phyloP scores from a whole-genome alignment of 2,329 filamentous ascomycete genomes.

The Pyrenophora tritici-repentis region DNA sequence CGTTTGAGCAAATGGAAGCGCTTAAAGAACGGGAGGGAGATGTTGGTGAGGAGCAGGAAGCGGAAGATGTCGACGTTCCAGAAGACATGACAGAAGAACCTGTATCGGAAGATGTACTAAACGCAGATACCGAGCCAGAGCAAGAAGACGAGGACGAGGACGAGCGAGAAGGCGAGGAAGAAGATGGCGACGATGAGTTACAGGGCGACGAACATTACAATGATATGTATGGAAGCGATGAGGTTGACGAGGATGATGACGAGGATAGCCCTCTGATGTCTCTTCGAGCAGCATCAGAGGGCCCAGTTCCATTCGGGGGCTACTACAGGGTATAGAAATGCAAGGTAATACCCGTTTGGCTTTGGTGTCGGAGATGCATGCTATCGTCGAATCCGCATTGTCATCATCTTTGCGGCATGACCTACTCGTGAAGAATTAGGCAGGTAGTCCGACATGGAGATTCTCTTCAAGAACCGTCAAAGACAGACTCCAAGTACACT shows the following conservation, averaged over 20 bases:
- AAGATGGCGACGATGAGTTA: slow-evolving; percentile 22
- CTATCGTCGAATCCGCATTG: too few relatives aligned
- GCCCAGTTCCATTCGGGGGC: slow-evolving; percentile 31
- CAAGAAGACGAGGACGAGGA: slow-evolving; percentile 26
- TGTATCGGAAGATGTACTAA: slow-evolving; percentile 29
- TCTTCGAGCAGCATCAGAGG: slow-evolving; percentile 21
- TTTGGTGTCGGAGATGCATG: too few relatives aligned
- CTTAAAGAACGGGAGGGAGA: slow-evolving; percentile 6
- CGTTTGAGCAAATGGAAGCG: slow-evolving; percentile 40
- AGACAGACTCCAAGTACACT: too few relatives aligned
- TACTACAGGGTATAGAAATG: slow-evolving; percentile 24
- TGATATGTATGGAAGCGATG: slow-evolving; percentile 21
- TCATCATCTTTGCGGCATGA: background rate
- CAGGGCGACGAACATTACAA: slow-evolving; percentile 19
- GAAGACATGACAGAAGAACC: slow-evolving; percentile 41
- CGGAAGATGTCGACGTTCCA: slow-evolving; percentile 31
- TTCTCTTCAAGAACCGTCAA: too few relatives aligned
- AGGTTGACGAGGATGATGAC: slow-evolving; percentile 23
- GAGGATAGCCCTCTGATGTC: slow-evolving; percentile 17
- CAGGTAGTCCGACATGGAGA: background rate
- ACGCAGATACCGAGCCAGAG: slow-evolving; percentile 27
- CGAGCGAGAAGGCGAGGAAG: slow-evolving; percentile 18
- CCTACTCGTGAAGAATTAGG: background rate
- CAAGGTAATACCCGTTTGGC: too few relatives aligned
- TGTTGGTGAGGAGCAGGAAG: slow-evolving; percentile 17